Conservation (phyloP, 2,329 filamentous ascomycete species). For the Endocalyx cinctus region DNA sequence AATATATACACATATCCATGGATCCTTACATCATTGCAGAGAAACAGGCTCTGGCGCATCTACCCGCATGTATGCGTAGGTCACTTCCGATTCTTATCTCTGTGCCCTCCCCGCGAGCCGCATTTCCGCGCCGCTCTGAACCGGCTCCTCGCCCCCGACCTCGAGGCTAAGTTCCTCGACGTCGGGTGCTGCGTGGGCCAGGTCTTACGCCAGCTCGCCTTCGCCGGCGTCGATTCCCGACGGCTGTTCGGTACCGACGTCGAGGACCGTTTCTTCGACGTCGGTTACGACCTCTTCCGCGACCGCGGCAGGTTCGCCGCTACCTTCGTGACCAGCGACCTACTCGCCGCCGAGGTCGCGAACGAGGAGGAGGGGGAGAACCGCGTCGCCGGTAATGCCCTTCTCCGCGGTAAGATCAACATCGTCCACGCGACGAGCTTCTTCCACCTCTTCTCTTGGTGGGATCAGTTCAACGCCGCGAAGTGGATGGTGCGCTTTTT, state of each 20-base stretch:
- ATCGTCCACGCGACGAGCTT: constrained; percentile 47
- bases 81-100: constrained; percentile 45
- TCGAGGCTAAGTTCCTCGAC: constrained; percentile 40
- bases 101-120: constrained; percentile 36
- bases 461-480: constrained; percentile 40
- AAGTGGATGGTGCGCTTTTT: constrained; percentile 41
- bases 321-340: constrained; percentile 47
- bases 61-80: constrained; percentile 42
- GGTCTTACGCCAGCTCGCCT: constrained; percentile 43
- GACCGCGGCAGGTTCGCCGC: constrained; percentile 45
- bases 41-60: constrained; percentile 41
- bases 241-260: constrained; percentile 48
- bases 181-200: constrained; percentile 49
- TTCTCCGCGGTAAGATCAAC: constrained; percentile 38
- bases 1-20: not conserved
- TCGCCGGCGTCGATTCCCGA: constrained; percentile 43
- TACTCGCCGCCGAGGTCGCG: constrained; percentile 28
- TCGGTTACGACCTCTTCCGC: constrained; percentile 62
- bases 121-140: constrained; percentile 39
- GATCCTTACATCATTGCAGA: constrained; percentile 23
- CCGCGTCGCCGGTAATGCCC: constrained; percentile 24
- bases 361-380: constrained; percentile 31
- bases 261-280: constrained; percentile 44
- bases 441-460: constrained; percentile 46
- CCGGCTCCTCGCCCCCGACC: constrained; percentile 34